Evolutionary conservation across 176 grass and related monocot genomes (phyloP).

Genomic region (Hyparrhenia diplandra): DNA sequence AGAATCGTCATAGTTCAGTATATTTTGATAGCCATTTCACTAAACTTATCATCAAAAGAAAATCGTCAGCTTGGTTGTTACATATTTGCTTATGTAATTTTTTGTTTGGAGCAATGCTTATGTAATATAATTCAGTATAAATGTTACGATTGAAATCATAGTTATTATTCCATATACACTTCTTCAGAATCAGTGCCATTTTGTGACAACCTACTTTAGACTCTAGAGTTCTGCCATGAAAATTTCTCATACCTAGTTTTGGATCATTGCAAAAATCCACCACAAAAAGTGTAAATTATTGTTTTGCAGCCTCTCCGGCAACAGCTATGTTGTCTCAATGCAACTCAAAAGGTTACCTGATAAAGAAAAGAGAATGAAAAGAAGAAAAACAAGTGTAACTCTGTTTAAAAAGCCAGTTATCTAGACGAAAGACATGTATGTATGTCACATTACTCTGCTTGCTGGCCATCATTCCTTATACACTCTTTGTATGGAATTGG

Average conservation of each 20-base stretch:
- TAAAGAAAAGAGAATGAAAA: not conserved
- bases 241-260: not conserved
- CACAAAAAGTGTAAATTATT: not conserved
- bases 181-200: not conserved
- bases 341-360: not conserved
- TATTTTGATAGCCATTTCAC: not conserved
- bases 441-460: conserved; percentile 30
- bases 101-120: no score
- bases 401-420: not conserved
- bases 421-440: not conserved
- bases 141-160: not conserved
- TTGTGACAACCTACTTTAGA: not conserved
- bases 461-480: conserved; percentile 44
- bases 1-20: not conserved
- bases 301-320: not conserved
- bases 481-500: conserved; percentile 37
- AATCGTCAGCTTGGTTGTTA: not conserved
- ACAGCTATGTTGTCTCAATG: not conserved
- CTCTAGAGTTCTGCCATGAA: not conserved
- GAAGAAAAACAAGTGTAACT: not conserved
- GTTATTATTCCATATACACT: not conserved
- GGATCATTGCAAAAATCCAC: not conserved
- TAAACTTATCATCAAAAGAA: not conserved
- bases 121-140: not conserved
- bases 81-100: no score